These are phyloP conservation scores for Letharia lupina DNA, from an alignment of 495 filamentous ascomycete species.

Conservation along the genomic window DNA sequence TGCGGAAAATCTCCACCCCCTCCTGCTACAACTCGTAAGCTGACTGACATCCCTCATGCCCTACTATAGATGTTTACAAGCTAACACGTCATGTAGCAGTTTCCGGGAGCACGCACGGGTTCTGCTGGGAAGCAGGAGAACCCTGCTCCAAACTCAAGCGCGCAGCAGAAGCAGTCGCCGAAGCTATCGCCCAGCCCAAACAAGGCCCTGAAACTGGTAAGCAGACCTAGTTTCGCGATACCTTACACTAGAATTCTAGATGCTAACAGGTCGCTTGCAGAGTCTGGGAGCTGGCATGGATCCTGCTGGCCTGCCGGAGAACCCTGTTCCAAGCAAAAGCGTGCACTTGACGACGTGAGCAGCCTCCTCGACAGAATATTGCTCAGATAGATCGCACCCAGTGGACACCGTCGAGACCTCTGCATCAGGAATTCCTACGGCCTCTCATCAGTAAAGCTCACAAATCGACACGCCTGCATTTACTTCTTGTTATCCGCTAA, in stretches of 20 bases:
- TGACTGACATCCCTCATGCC: not conserved
- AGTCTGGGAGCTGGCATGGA: not conserved
- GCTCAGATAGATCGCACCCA: not conserved
- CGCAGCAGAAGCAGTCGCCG: constrained; percentile 43
- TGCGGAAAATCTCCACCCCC: not conserved
- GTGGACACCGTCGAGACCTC: not conserved
- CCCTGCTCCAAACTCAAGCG: constrained; percentile 37
- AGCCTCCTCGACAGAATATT: not conserved
- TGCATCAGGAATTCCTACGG: not conserved
- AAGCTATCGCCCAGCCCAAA: constrained; percentile 32
- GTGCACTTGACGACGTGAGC: not conserved
- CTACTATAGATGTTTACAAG: not conserved
- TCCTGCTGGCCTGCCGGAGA: not conserved
- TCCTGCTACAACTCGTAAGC: not conserved
- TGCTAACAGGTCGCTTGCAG: not conserved
- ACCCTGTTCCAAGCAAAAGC: not conserved
- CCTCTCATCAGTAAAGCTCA: not conserved
- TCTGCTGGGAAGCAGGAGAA: constrained; percentile 22
- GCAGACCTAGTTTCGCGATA: not conserved
- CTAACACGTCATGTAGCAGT: not conserved
- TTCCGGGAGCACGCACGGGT: not conserved
- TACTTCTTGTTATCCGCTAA: not conserved
- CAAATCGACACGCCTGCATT: not conserved
- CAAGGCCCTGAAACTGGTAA: not conserved
- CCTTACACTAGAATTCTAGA: not conserved